These are phyloP conservation scores for Exophiala xenobiotica DNA, from an alignment of 2,329 filamentous ascomycete species.

Conservation along the genomic window DNA sequence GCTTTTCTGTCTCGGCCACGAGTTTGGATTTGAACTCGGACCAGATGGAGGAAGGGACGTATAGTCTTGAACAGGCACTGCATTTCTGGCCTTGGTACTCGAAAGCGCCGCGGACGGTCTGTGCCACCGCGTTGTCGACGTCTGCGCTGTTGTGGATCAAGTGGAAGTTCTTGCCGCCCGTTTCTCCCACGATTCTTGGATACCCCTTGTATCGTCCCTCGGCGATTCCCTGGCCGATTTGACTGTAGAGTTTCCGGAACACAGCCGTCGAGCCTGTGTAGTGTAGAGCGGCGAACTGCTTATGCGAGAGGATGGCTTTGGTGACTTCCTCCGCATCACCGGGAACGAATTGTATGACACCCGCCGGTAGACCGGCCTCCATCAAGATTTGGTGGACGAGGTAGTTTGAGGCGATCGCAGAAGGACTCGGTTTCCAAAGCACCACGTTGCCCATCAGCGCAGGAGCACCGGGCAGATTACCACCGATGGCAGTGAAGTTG, in stretches of 20 bases:
- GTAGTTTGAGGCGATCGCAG: slow-evolving; percentile 78
- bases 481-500: slow-evolving; percentile 92
- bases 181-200: slow-evolving; percentile 79
- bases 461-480: slow-evolving; percentile 74
- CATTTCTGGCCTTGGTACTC: slow-evolving; percentile 86
- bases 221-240: slow-evolving; percentile 75
- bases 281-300: slow-evolving; percentile 76
- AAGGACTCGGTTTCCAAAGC: slow-evolving; percentile 85
- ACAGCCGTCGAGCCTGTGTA: slow-evolving; percentile 85
- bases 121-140: slow-evolving; percentile 68
- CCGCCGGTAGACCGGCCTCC: slow-evolving; percentile 77
- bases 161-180: slow-evolving; percentile 85
- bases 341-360: slow-evolving; percentile 85
- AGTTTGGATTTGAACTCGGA: slow-evolving; percentile 65
- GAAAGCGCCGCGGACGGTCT: slow-evolving; percentile 76
- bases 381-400: slow-evolving; percentile 82
- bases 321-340: slow-evolving; percentile 80
- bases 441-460: slow-evolving; percentile 87
- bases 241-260: slow-evolving; percentile 80
- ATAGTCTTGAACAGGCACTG: slow-evolving; percentile 71
- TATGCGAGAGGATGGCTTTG: slow-evolving; percentile 68
- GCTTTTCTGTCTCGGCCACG: slow-evolving; percentile 60
- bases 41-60: slow-evolving; percentile 71
- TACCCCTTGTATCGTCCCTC: slow-evolving; percentile 75
- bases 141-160: slow-evolving; percentile 71